Conservation (phyloP, 768 basidiomycete genomes). For the Boletus eberwhitei region DNA sequence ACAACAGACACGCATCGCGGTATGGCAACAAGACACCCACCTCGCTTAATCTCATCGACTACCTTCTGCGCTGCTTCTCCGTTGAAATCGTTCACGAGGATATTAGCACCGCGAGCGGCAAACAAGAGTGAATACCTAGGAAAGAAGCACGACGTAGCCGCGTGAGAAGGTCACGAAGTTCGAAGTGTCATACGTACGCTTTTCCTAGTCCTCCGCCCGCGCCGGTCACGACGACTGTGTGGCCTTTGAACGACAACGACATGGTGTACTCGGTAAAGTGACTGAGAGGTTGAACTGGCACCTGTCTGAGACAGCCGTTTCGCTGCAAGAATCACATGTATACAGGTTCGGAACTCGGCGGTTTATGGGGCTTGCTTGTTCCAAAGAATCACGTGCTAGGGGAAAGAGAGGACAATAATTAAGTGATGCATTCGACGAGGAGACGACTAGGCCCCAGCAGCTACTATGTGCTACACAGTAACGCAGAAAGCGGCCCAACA, state of each 20-base stretch:
- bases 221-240: conserved; percentile 93
- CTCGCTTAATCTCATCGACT: conserved; percentile 80
- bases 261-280: neutral
- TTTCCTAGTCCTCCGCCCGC: conserved; percentile 94
- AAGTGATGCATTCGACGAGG: conserved; percentile 17
- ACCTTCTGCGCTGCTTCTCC: conserved; percentile 85
- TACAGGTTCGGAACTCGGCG: neutral
- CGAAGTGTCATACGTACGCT: conserved; percentile 52
- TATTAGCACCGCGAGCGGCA: conserved; percentile 88
- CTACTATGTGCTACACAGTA: conserved; percentile 34
- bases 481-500: conserved; percentile 26
- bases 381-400: too few species aligned
- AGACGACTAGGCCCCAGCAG: conserved; percentile 32
- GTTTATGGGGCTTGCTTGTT: too few species aligned
- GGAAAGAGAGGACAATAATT: conserved; percentile 20
- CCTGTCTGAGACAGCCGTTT: neutral
- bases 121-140: conserved; percentile 85
- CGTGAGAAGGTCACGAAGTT: neutral
- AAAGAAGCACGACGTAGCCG: neutral
- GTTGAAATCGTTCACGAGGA: conserved; percentile 96
- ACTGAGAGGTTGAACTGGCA: neutral
- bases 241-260: conserved; percentile 76
- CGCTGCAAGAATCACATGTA: conserved; percentile 11
- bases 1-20: neutral
- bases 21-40: conserved; percentile 41